Evolutionary conservation across 495 filamentous ascomycete genomes (phyloP), one percentile per base, ranked within the genome.

Genomic region (Penicillium alfredii): DNA sequence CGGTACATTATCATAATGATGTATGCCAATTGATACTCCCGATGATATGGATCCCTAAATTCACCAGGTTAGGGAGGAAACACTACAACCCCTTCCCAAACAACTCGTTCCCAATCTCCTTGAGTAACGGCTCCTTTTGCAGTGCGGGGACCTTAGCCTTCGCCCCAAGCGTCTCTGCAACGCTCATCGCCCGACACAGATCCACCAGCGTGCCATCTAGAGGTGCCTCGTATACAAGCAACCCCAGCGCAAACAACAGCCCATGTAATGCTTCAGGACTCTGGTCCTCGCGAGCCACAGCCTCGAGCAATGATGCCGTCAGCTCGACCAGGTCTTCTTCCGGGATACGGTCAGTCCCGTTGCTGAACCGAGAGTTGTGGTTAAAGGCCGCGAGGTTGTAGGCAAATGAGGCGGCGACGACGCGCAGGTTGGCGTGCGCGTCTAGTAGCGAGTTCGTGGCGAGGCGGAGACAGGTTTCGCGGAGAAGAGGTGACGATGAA

Each of bases 331-430:
- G 82, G 35, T 80, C 74, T 6, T 66, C 74, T 37, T 86, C 81
- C 0, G 74, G 53, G 3, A 96, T 56, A 1, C 66, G 61, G 19
- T 88, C 82, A 2, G 68, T 59, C 3, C 71, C 55, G 6, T 73
- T 68, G 11, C 74, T 68, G 11, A 71, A 68, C 15, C 87, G 76
- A 23, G 73, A 61, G 30, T 74, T 73, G 51, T 81, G 79, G 48
- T 88, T 86, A 6, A 78, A 70, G 6, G 73, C 59, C 0, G 86
- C 75, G 3, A 97, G 56, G 40, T 96, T 94, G 60, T 89, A 89
- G 1, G 84, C 74, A n/a, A 96, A 61, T 1, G 82, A 82, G 10
- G 88, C 74, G 0, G 88, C 86, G 4, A 86, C 82, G 9, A 88
- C 84, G 19, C 89, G 80, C 13, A 78, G 61, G 56, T 40, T 69